phyloP scores from a whole-genome alignment of 805 yeast genomes.

The Kazachstania taianensis region DNA sequence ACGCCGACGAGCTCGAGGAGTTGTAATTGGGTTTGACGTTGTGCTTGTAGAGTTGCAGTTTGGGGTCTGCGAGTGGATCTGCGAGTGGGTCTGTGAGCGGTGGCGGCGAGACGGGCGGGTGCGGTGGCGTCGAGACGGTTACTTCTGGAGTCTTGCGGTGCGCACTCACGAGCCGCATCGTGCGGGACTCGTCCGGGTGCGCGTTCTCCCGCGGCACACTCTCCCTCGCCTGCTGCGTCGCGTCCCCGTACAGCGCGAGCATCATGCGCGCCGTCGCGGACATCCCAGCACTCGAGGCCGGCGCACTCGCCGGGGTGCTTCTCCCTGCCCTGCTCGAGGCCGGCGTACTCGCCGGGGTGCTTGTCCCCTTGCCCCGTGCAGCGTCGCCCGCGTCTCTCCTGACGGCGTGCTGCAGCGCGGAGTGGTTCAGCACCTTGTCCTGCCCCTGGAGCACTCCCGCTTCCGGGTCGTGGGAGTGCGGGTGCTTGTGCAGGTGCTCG shows the following conservation, averaged over 20 bases:
- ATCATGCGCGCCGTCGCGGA: slow-evolving; percentile 14
- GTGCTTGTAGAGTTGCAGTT: slow-evolving; percentile 1
- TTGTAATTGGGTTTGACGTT: not conserved
- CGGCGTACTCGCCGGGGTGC: slow-evolving; percentile 4
- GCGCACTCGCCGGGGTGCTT: not conserved
- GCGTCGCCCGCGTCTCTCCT: slow-evolving; percentile 20
- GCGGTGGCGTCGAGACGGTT: slow-evolving; percentile 1
- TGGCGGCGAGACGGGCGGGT: no score
- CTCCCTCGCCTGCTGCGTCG: slow-evolving; percentile 6
- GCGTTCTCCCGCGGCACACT: not conserved
- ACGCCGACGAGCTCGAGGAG: slow-evolving; percentile 5
- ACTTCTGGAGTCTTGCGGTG: slow-evolving; percentile 4
- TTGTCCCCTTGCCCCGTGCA: slow-evolving; percentile 17
- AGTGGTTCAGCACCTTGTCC: slow-evolving; percentile 16
- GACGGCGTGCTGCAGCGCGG: slow-evolving; percentile 12
- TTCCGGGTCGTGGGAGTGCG: slow-evolving; percentile 5
- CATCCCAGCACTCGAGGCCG: slow-evolving; percentile 1
- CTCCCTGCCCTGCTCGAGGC: not conserved
- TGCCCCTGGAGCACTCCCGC: slow-evolving; percentile 13
- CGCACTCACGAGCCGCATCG: not conserved
- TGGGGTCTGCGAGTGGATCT: not conserved
- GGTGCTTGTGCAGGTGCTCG: not conserved
- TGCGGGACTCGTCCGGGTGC: not conserved
- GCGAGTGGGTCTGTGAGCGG: no score
- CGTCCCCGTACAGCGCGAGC: slow-evolving; percentile 11